Evolutionary conservation across 352 stramenopile species (phyloP), one percentile per base, ranked within the genome.

Genomic region (Aphanomyces stellatus): DNA sequence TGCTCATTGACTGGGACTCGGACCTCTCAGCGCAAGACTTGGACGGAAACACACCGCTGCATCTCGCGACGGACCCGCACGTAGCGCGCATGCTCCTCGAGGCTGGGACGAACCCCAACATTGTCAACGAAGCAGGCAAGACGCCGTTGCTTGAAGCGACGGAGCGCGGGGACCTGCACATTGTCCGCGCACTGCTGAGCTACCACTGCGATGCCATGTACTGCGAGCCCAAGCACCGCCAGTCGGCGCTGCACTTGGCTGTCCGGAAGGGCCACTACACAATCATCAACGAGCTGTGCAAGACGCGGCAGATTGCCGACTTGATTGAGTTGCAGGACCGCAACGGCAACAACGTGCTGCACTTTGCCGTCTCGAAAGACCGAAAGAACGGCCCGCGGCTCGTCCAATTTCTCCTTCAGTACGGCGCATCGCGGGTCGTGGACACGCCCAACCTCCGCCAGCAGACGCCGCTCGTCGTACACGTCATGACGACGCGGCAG

Each of bases 151-250:
- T 93, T 31, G 81, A 92, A 40, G 79, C 82, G 15, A 82, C 91
- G 4, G 85, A 93, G 42, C 80, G 79, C 13, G 85, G 83, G 53
- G 83, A 92, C 62, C 70, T 62, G 2, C 76, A 84, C 62, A 90
- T 87, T 13, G 83, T 92, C n/a, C 90, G 91, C 64, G 71, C 76
- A 46, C 65, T 94, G 42, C 74, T 92, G 66, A 74, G 88, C 41
- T 90, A 91, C 64, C 91, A 92, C 68, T 83, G 82, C n/a, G 85
- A 92, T 55, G 82, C 92, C 34, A 69, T 92, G 3, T 90, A 90
- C 78, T 85, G 85, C 41, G 83, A 94, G 53, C 78, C 91, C 55
- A 92, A 94, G 72, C 85, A 92, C 66, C 77, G 88, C 55, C 85
- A 94, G 72, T 91, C 85, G 27, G 85, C 82, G 22, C 69, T 94